These are phyloP conservation scores for Moringa oleifera DNA, from an alignment of 345 rosid species.

Conservation along the genomic window DNA sequence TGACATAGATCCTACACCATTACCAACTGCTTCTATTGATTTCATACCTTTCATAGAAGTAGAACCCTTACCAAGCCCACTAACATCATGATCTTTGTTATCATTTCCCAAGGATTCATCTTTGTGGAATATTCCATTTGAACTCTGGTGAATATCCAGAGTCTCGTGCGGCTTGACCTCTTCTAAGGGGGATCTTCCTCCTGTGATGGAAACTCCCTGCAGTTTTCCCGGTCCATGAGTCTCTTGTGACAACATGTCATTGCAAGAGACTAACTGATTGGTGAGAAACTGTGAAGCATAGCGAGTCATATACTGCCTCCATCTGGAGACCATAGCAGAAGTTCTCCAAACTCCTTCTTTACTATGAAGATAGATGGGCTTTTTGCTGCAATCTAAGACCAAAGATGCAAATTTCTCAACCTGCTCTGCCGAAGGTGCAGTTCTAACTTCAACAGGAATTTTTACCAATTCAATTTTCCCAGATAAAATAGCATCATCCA, in stretches of 20 bases:
- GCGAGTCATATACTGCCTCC: slow-evolving; percentile 88
- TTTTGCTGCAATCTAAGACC: slow-evolving; percentile 65
- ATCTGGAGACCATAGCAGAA: slow-evolving; percentile 86
- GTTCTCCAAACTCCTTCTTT: slow-evolving; percentile 93
- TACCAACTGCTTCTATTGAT: slow-evolving; percentile 23
- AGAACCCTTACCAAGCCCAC: slow-evolving; percentile 21
- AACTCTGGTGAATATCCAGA: slow-evolving; percentile 23
- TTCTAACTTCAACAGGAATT: slow-evolving; percentile 77
- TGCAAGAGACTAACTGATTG: slow-evolving; percentile 12
- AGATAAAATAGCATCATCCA: slow-evolving; percentile 50
- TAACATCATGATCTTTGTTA: slow-evolving; percentile 21
- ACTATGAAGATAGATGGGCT: slow-evolving; percentile 84
- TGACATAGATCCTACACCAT: slow-evolving; percentile 25
- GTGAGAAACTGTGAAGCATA: slow-evolving; percentile 22
- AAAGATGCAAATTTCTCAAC: slow-evolving; percentile 86
- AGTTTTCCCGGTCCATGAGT: slow-evolving; percentile 18
- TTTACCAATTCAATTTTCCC: slow-evolving; percentile 61
- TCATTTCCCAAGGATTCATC: slow-evolving; percentile 18
- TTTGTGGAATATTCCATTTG: slow-evolving; percentile 29
- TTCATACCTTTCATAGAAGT: slow-evolving; percentile 25
- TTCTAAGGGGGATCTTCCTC: slow-evolving; percentile 29
- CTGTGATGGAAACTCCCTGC: slow-evolving; percentile 16
- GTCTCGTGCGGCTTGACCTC: slow-evolving; percentile 28
- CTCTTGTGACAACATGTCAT: slow-evolving; percentile 16
- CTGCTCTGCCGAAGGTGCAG: slow-evolving; percentile 84